phyloP scores from a whole-genome alignment of 202 grass and related monocot species.

The Bolboschoenoplectus hybrid region DNA sequence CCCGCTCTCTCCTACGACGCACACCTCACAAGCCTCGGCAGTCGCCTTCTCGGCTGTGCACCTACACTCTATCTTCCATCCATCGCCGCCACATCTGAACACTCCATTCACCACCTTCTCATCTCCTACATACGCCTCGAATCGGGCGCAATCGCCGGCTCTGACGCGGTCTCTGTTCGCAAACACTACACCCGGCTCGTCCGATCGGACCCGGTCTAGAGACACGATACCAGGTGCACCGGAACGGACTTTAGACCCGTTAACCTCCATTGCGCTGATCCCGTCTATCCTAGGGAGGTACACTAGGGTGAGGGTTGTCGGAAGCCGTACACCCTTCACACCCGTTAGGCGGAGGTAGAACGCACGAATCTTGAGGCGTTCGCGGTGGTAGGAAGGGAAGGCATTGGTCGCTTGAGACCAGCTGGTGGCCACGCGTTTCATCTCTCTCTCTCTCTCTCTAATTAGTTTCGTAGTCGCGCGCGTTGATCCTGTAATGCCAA shows the following conservation, averaged over 20 bases:
- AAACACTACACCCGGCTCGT: conserved; percentile 38
- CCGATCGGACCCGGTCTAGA: conserved; percentile 37
- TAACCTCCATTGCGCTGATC: conserved; percentile 45
- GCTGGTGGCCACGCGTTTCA: conserved; percentile 2
- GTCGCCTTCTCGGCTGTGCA: conserved; percentile 19
- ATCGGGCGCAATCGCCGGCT: conserved; percentile 36
- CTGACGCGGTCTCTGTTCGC: conserved; percentile 39
- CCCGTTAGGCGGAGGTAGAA: conserved; percentile 45
- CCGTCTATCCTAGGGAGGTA: conserved; percentile 42
- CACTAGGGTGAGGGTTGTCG: conserved; percentile 40
- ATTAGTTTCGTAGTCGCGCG: background rate
- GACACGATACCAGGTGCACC: conserved; percentile 43
- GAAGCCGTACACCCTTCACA: background rate
- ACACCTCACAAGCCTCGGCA: conserved; percentile 27
- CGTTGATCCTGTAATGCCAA: background rate
- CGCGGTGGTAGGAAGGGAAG: conserved; percentile 24
- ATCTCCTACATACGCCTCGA: conserved; percentile 45
- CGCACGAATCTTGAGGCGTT: conserved; percentile 39
- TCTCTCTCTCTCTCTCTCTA: background rate
- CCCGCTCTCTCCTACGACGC: conserved; percentile 31
- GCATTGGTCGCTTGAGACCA: background rate
- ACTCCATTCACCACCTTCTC: conserved; percentile 45
- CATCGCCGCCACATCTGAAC: conserved; percentile 26
- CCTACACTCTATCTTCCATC: conserved; percentile 48
- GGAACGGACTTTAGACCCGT: conserved; percentile 36